phyloP scores from a whole-genome alignment of 2,329 filamentous ascomycete genomes.

The Fusarium sp. region DNA sequence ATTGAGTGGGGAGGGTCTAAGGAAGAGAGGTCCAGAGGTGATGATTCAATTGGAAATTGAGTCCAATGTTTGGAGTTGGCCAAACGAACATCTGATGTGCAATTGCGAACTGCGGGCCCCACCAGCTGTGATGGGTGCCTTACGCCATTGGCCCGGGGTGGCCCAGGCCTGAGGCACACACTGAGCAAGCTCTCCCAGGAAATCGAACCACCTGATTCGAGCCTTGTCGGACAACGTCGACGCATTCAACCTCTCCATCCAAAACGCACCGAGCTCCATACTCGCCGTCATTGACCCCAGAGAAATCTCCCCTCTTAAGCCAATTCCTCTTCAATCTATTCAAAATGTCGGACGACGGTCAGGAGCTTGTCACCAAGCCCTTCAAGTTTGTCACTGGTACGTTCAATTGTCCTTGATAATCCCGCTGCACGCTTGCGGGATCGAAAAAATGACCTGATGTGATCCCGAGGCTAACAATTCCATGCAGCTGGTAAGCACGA shows the following conservation, averaged over 20 bases:
- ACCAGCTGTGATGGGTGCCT: slow-evolving; percentile 52
- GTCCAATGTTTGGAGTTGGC: slow-evolving; percentile 50
- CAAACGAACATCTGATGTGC: slow-evolving; percentile 54
- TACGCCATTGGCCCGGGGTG: slow-evolving; percentile 51
- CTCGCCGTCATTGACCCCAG: slow-evolving; percentile 53
- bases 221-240: slow-evolving; percentile 49
- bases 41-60: slow-evolving; percentile 52
- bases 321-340: slow-evolving; percentile 49
- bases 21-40: slow-evolving; percentile 45
- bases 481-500: slow-evolving; percentile 59
- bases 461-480: slow-evolving; percentile 58
- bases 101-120: slow-evolving; percentile 50
- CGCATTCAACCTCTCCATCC: slow-evolving; percentile 51
- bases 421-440: slow-evolving; percentile 49
- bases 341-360: slow-evolving; percentile 87
- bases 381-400: slow-evolving; percentile 99
- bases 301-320: slow-evolving; percentile 41
- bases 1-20: slow-evolving; percentile 48
- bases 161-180: slow-evolving; percentile 56
- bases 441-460: slow-evolving; percentile 53
- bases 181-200: slow-evolving; percentile 44
- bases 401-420: slow-evolving; percentile 56
- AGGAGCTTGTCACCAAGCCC: slow-evolving; percentile 90
- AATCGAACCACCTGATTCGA: slow-evolving; percentile 59
- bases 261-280: slow-evolving; percentile 51